Evolutionary conservation across 2,329 filamentous ascomycete genomes (phyloP), one percentile per base, ranked within the genome.

Genomic region (Ceratocystis albifundus): DNA sequence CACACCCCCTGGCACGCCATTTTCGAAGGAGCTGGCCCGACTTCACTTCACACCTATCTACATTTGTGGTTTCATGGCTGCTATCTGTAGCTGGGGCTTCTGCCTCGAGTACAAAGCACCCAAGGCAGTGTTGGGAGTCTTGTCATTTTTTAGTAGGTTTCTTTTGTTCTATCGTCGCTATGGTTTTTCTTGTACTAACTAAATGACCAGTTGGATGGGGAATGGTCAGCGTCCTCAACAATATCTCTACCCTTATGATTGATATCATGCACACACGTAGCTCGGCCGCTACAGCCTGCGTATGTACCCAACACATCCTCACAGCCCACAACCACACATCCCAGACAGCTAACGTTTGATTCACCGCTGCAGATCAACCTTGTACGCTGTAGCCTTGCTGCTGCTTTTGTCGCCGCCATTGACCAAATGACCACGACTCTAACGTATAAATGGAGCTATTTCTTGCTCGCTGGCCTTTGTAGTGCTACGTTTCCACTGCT

Each of bases 211-310:
- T 73, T 57, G 73, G 73, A 20, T 74, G 70, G 62, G 72, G 71
- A 0, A 73, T 72, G 0, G 73, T 74, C 7, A 67, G 71, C 10
- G 72, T 74, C 2, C 70, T 74, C 2, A 74, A 74, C 66, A 71
- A 72, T 0, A 74, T 73, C 0, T 73, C 73, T 70, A 74, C 73
- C 0, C 65, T 74, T 17, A 72, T 74, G 70, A 73, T 74, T 61
- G 72, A 74, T 41, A 71, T 74, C 4, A 12, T 74, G 4, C 70
- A 73, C 48, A 67, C 68, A 1, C 70, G 70, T 15, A 74, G 73
- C 65, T 74, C 73, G 1, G 69, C 70, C 0, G 72, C 70, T 1
- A 74, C 71, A 0, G 73, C 73, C 0, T 74, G 72, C 36, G 71
- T 71, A 66, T 66, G 70, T 30, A 30, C 22, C 22, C 53, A 53